Evolutionary conservation across 2,329 filamentous ascomycete genomes (phyloP).

Genomic region (Akanthomyces dipterigenus): DNA sequence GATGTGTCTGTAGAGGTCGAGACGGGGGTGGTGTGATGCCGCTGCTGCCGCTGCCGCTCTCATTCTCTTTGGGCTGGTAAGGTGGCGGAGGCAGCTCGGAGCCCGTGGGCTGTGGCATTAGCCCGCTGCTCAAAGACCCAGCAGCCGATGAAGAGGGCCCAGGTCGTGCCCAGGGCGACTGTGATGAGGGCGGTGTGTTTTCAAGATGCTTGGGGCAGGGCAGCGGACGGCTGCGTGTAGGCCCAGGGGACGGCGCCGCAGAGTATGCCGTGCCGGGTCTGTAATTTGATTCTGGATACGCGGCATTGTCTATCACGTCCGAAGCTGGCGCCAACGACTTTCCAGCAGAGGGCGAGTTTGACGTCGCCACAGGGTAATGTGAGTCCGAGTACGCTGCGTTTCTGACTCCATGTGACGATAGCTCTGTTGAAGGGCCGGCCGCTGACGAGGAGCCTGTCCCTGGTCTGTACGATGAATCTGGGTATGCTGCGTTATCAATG

Average conservation of each 20-base stretch:
- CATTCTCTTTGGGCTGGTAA: not conserved
- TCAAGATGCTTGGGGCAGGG: not conserved
- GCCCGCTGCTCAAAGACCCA: not conserved
- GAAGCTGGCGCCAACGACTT: not conserved
- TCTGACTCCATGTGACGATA: not conserved
- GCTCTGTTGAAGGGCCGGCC: not conserved
- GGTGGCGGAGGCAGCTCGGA: not conserved
- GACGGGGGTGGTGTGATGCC: not conserved
- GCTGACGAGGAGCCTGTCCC: not conserved
- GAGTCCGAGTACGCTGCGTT: not conserved
- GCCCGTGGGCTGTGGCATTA: not conserved
- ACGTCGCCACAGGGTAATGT: not conserved
- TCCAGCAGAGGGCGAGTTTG: not conserved
- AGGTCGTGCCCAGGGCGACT: not conserved
- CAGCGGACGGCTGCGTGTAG: not conserved
- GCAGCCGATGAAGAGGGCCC: not conserved
- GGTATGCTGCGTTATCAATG: not conserved
- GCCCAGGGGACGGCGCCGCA: not conserved
- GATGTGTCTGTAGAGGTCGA: not conserved
- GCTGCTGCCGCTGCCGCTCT: not conserved
- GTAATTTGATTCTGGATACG: slow-evolving; percentile 1
- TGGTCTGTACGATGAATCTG: not conserved
- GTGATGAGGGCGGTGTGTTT: not conserved
- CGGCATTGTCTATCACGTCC: not conserved
- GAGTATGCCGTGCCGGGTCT: slow-evolving; percentile 7